phyloP scores from a whole-genome alignment of 352 stramenopile species.

The Pythium brassicae region DNA sequence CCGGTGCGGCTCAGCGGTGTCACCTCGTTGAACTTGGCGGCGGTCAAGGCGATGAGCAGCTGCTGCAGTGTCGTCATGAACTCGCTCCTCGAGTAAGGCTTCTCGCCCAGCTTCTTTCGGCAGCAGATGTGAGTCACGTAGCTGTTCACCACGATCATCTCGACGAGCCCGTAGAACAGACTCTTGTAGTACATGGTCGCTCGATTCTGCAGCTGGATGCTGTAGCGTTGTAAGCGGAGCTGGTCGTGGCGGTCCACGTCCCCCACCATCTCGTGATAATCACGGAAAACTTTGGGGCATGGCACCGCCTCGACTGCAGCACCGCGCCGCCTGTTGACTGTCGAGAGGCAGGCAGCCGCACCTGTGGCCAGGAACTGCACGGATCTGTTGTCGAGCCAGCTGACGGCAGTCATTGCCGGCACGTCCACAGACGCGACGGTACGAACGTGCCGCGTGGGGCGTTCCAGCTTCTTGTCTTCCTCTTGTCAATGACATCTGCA shows the following conservation, averaged over 20 bases:
- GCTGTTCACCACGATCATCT: neutral
- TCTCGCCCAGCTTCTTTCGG: neutral
- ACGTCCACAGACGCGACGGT: neutral
- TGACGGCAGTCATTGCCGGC: neutral
- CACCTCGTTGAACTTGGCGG: too few relatives aligned
- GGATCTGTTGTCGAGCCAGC: neutral
- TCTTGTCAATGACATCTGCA: neutral
- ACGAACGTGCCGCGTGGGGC: neutral
- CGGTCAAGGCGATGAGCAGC: neutral
- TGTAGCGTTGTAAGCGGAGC: neutral
- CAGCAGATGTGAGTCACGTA: neutral
- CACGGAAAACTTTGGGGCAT: neutral
- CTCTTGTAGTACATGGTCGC: conserved; percentile 1
- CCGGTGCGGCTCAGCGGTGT: too few relatives aligned
- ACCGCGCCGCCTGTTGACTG: neutral
- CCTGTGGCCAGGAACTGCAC: neutral
- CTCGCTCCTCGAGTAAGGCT: neutral
- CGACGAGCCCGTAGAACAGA: neutral
- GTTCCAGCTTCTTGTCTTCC: neutral
- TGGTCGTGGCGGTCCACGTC: neutral
- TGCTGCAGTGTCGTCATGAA: neutral
- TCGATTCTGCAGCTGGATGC: neutral
- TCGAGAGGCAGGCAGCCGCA: neutral
- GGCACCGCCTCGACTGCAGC: neutral
- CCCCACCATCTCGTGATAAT: neutral